Evolutionary conservation across 176 grass and related monocot species (phyloP).

Genomic region (Musa schizocarpa): DNA sequence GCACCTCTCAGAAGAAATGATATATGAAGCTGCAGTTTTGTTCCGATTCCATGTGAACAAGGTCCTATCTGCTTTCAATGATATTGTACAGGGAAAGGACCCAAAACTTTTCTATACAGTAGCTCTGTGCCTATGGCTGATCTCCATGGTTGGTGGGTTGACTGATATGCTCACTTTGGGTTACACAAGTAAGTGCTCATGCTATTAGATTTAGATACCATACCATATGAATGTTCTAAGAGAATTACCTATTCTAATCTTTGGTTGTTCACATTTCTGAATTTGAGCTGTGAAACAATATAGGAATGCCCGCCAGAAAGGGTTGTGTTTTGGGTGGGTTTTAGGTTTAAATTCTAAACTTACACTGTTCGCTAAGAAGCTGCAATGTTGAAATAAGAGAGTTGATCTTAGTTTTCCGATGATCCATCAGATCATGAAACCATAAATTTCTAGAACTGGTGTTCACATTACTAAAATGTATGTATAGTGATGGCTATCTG

Average conservation of each 20-base stretch:
- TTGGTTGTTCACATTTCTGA: too few relatives aligned
- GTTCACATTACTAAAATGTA: too few relatives aligned
- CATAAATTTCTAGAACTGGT: too few relatives aligned
- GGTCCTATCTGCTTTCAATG: constrained; percentile 34
- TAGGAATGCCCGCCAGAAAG: too few relatives aligned
- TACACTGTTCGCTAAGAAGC: too few relatives aligned
- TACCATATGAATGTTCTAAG: neutral
- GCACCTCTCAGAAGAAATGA: constrained; percentile 34
- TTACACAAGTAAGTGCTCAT: constrained; percentile 35
- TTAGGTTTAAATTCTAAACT: too few relatives aligned
- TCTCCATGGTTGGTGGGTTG: constrained; percentile 33
- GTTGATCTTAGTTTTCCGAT: neutral
- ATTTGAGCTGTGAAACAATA: too few relatives aligned
- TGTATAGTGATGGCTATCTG: neutral
- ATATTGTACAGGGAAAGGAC: constrained; percentile 46
- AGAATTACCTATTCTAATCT: too few relatives aligned
- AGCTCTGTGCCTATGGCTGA: constrained; percentile 30
- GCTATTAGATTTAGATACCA: neutral
- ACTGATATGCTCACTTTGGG: constrained; percentile 38
- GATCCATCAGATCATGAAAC: too few relatives aligned
- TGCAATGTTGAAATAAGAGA: too few relatives aligned
- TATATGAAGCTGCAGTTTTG: constrained; percentile 17
- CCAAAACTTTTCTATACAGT: constrained; percentile 43
- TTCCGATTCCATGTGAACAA: constrained; percentile 22
- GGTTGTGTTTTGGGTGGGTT: too few relatives aligned